Evolutionary conservation across 2,329 filamentous ascomycete species (phyloP).

Genomic region (Sclerotinia nivalis): DNA sequence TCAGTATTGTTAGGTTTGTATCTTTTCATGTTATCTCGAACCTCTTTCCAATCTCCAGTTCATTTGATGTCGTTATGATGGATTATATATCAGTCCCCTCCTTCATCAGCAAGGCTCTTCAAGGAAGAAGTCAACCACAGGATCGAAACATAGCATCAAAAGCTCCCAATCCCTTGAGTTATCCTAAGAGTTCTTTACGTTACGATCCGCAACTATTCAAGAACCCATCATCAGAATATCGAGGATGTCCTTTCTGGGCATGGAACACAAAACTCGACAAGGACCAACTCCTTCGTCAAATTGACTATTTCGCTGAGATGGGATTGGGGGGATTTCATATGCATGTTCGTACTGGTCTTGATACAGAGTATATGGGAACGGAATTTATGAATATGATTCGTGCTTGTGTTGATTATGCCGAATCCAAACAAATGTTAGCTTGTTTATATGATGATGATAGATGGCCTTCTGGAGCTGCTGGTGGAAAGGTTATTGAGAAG

Average conservation of each 20-base stretch:
- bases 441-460: slow-evolving; percentile 42
- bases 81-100: neutral
- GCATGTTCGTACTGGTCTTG: slow-evolving; percentile 40
- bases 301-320: slow-evolving; percentile 40
- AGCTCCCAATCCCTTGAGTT: slow-evolving; percentile 37
- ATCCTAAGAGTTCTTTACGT: slow-evolving; percentile 35
- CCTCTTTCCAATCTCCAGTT: neutral
- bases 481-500: slow-evolving; percentile 38
- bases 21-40: neutral
- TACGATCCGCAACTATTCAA: slow-evolving; percentile 39
- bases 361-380: slow-evolving; percentile 41
- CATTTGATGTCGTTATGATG: slow-evolving; percentile 1
- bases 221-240: slow-evolving; percentile 40
- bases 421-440: slow-evolving; percentile 41
- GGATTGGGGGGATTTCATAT: slow-evolving; percentile 42
- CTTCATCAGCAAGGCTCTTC: slow-evolving; percentile 10
- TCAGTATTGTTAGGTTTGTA: neutral
- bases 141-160: slow-evolving; percentile 16
- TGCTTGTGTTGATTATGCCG: slow-evolving; percentile 41
- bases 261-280: slow-evolving; percentile 41
- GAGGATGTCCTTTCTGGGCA: slow-evolving; percentile 40
- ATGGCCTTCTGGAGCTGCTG: slow-evolving; percentile 41
- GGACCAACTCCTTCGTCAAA: slow-evolving; percentile 38
- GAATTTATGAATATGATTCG: slow-evolving; percentile 41
- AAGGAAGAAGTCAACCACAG: slow-evolving; percentile 3